These are phyloP conservation scores for Eucalyptus guilfoylei DNA, from an alignment of 345 rosid genomes.

Conservation along the genomic window DNA sequence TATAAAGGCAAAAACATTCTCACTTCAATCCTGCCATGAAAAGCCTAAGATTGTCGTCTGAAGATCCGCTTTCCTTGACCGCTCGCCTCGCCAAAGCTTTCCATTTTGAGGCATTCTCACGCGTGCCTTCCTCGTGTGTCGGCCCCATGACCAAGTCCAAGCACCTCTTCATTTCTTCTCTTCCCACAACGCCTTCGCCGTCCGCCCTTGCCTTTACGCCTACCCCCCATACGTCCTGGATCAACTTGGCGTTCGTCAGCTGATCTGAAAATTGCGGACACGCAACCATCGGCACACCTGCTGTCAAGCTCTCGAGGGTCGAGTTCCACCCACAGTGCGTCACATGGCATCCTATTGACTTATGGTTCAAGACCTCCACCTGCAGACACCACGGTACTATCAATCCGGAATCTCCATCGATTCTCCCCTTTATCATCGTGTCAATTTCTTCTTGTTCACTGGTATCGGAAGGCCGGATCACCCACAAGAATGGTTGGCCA, in stretches of 20 bases:
- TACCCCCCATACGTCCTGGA: conserved; percentile 12
- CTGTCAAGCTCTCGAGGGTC: conserved; percentile 16
- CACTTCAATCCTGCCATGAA: neutral
- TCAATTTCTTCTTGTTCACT: neutral
- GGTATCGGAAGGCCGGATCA: neutral
- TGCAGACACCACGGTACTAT: conserved; percentile 30
- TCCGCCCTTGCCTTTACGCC: neutral
- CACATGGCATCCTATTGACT: conserved; percentile 18
- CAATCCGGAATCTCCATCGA: neutral
- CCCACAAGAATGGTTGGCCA: conserved; percentile 16
- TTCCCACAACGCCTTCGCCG: neutral
- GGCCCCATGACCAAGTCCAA: conserved; percentile 17
- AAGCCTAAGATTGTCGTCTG: conserved; percentile 1
- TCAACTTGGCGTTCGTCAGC: conserved; percentile 13
- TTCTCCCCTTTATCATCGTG: neutral
- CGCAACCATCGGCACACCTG: conserved; percentile 15
- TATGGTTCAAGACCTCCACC: conserved; percentile 21
- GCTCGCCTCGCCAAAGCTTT: conserved; percentile 13
- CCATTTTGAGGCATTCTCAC: conserved; percentile 13
- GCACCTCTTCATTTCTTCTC: conserved; percentile 20
- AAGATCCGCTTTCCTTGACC: conserved; percentile 5
- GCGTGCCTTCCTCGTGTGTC: neutral
- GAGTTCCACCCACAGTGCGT: conserved; percentile 36
- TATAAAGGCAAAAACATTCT: neutral
- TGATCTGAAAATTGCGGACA: conserved; percentile 21